Evolutionary conservation across 768 basidiomycete genomes (phyloP), one percentile per base, ranked within the genome.

Genomic region (Epithele typhae): DNA sequence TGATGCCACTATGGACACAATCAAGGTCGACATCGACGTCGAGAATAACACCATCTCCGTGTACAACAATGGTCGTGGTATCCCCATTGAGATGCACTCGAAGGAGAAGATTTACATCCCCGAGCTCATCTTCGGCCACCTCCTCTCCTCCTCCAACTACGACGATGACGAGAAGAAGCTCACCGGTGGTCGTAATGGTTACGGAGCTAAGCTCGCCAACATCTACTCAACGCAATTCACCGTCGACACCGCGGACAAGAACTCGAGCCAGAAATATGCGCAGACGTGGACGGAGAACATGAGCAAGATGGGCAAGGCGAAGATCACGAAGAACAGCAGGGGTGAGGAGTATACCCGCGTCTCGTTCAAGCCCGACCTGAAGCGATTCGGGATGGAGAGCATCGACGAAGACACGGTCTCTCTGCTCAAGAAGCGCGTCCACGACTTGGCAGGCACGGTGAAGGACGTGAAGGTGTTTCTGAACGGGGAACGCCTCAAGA

Each of bases 121-220:
- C 0, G 92, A 98, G 62, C 76, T 99, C 51, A 97, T 99, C 58
- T 99, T 99, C 57, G 96, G 96, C 5, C 85, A 96, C 62, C 77
- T 99, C 15, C 75, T 97, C 19, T 89, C 95, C 1, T 90, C 87
- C 10, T 95, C 92, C 37, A 98, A 98, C 72, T 98, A 95, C 60
- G 95, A 99, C 65, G 96, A 99, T 58, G 87, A 93, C 65, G 94
- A 99, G 72, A 96, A 93, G 78, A 97, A 96, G 69, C 77, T 98
- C 40, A 97, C 93, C 0, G 96, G 96, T 67, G 96, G 96, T 65
- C 83, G 96, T 60, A 99, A 99, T 59, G 96, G 96, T 60, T 98
- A 92, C 60, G 96, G 96, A 58, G 96, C 96, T 43, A 99, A 99
- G 64, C 77, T 99, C 34, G 87, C 96, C 43, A 98, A 99, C 69